Evolutionary conservation across 2,329 filamentous ascomycete species (phyloP), one percentile per base, ranked within the genome.

Genomic region (Beauveria rudraprayagi): DNA sequence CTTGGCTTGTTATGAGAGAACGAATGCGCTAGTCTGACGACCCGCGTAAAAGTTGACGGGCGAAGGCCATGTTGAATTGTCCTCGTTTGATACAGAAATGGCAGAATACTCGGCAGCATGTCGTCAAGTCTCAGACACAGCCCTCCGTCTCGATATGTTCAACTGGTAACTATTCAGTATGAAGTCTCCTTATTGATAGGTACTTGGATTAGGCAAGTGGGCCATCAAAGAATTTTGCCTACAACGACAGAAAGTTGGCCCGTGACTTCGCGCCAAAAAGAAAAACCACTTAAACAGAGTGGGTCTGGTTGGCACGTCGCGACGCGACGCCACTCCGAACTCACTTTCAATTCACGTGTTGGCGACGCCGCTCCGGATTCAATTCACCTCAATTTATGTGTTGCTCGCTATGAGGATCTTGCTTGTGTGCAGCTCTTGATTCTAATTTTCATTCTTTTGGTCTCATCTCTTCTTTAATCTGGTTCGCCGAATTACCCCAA

Each of bases 51-150:
- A 17, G 63, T 65, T 53, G 65, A 69, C 57, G 59, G 62, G 44
- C 69, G 69, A 11, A 70, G 65, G 40, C 67, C 67, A 4, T 69
- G 69, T 24, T 71, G 68, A 14, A 76, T 79, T 0, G 88, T 90
- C 62, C 81, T 77, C 5, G 89, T 91, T 65, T 89, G 86, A 69
- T 91, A 91, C 7, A 92, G 78, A 61, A 91, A 91, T 0, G 87
- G 85, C 5, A 86, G 73, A 16, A 85, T 72, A 7, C 82, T 80
- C 2, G 77, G 51, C 8, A 51, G 51, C 58, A 61, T 61, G 41
- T 14, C 30, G 56, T 24, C 16, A 43, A 51, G 22, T 58, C 5
- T 19, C 9, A 37, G 30, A 26, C 19, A 40, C 24, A 44, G 28
- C 22, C 47, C 26, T 16, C 16, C 17, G 43, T 47, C 8, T 40